Conservation (phyloP, 163 green algal genomes). For the Trebouxia gelatinosa region DNA sequence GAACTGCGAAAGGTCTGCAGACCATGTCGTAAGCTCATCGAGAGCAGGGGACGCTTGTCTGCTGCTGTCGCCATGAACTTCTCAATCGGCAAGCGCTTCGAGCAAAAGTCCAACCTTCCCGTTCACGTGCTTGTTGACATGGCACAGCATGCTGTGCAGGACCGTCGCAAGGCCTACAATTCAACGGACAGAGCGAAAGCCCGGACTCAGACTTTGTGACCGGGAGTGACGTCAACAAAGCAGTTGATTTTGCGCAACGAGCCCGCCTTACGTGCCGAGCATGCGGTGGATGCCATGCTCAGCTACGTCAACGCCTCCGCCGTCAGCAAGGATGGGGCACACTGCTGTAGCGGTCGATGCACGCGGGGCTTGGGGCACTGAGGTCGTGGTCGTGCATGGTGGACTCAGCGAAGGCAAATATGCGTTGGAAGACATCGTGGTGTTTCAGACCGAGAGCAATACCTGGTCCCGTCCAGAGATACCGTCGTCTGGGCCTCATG, state of each 20-base stretch:
- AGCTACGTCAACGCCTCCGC: not conserved
- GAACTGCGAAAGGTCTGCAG: not conserved
- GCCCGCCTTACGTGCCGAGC: not conserved
- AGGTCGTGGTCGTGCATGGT: conserved; percentile 45
- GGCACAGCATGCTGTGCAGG: not conserved
- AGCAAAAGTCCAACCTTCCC: not conserved
- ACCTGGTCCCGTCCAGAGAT: conserved; percentile 32
- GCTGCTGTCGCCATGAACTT: not conserved
- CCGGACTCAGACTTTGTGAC: not conserved
- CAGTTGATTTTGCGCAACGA: not conserved
- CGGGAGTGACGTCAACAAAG: not conserved
- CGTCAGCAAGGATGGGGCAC: conserved; percentile 38
- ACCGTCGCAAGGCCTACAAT: not conserved
- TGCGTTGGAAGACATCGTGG: conserved; percentile 44
- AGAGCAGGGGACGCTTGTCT: too few species aligned
- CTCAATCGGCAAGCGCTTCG: not conserved
- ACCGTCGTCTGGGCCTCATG: conserved; percentile 28
- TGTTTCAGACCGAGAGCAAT: conserved; percentile 37
- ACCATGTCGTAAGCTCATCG: not conserved
- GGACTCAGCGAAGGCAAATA: conserved; percentile 52
- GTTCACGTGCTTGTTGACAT: not conserved
- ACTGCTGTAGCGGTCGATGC: conserved; percentile 34
- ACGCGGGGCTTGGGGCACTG: conserved; percentile 23
- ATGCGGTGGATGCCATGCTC: conserved; percentile 34
- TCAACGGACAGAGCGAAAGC: not conserved